Percentiles rank a stretch among this genome's conserved stretches.
These are phyloP conservation scores for Syzygium aromaticum DNA, from an alignment of 345 rosid genomes.

Conservation along the genomic window DNA sequence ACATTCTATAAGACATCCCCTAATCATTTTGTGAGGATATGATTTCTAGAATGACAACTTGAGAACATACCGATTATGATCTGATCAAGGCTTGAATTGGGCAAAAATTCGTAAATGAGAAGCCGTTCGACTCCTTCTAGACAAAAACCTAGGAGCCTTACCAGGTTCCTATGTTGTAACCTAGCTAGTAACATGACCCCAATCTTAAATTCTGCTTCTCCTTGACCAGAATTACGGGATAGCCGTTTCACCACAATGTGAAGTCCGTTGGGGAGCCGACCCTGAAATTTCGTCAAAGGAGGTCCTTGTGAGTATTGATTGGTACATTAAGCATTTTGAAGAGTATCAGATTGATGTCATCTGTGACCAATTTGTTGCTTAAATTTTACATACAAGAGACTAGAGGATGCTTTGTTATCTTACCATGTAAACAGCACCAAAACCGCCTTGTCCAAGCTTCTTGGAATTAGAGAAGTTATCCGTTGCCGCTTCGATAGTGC, in stretches of 20 bases:
- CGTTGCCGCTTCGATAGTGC: constrained; percentile 5
- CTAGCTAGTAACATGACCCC: constrained; percentile 28
- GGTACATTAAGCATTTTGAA: neutral
- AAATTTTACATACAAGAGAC: accelerated
- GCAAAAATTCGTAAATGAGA: neutral
- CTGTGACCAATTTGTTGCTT: neutral
- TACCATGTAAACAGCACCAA: constrained; percentile 20
- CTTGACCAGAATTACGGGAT: constrained; percentile 18
- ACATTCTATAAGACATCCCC: accelerated
- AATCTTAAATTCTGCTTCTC: constrained; percentile 28
- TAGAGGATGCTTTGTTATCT: neutral
- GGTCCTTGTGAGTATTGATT: accelerated
- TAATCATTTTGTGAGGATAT: accelerated
- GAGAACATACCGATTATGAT: constrained; percentile 22
- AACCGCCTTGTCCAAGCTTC: constrained; percentile 23
- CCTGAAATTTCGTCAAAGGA: constrained; percentile 2
- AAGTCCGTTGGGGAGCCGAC: constrained; percentile 10
- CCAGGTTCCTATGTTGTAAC: constrained; percentile 38
- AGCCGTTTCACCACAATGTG: constrained; percentile 31
- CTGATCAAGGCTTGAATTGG: constrained; percentile 32
- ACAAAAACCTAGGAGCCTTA: constrained; percentile 31
- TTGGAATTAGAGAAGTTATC: constrained; percentile 12
- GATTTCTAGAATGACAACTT: no score
- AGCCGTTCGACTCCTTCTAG: constrained; percentile 18
- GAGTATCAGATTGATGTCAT: no score